Conservation (phyloP, 139 green algal genomes). For the Yamagishiella unicocca region DNA sequence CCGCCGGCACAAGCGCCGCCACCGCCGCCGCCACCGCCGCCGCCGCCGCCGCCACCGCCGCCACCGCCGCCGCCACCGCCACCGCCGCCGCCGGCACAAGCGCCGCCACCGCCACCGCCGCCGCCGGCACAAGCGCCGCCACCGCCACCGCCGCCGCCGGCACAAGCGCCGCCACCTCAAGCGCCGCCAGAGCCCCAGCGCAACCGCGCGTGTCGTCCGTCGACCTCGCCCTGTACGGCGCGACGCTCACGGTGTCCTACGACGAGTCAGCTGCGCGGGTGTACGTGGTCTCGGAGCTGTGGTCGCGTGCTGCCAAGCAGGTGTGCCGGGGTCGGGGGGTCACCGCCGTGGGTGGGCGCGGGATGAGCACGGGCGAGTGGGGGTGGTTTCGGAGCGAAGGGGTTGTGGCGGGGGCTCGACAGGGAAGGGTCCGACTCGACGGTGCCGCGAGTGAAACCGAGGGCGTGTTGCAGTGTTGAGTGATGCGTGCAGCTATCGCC, state of each 20-base stretch:
- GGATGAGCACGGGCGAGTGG: too few species aligned
- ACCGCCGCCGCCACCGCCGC: too few species aligned
- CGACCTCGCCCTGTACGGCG: constrained; percentile 55
- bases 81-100: neutral
- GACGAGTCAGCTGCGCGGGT: constrained; percentile 62
- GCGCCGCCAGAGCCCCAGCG: neutral
- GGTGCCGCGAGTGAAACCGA: too few species aligned
- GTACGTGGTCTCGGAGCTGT: constrained; percentile 68
- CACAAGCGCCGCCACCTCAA: too few species aligned
- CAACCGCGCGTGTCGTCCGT: constrained; percentile 15
- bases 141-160: neutral
- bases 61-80: neutral
- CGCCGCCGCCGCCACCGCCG: neutral
- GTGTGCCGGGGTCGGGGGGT: constrained; percentile 25
- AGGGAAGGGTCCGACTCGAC: too few species aligned
- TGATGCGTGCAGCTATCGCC: too few species aligned
- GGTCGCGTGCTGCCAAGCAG: constrained; percentile 76
- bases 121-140: too few species aligned
- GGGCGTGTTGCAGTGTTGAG: too few species aligned
- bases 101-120: too few species aligned
- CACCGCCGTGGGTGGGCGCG: neutral
- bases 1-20: neutral
- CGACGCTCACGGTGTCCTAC: constrained; percentile 55
- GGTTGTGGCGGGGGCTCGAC: too few species aligned
- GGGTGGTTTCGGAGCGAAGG: too few species aligned